Evolutionary conservation across 2,329 filamentous ascomycete genomes (phyloP).

Genomic region (Fusarium temperatum): DNA sequence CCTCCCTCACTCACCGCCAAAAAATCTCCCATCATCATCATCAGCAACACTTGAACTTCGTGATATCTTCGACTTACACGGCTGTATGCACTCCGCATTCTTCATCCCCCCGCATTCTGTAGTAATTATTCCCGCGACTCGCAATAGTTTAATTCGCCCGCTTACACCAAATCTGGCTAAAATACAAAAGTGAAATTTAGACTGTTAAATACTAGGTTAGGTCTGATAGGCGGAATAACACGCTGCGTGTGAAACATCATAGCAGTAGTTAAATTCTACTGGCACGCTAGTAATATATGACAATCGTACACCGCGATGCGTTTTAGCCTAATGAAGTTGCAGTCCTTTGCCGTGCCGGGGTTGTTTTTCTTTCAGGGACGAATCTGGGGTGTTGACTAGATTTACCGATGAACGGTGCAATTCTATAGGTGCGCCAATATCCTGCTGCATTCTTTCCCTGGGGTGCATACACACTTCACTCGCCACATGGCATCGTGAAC

Average conservation of each 20-base stretch:
- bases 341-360: conserved; percentile 3
- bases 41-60: background rate
- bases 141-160: conserved; percentile 8
- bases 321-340: conserved; percentile 9
- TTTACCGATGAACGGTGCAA: background rate
- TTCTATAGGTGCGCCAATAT: conserved; percentile 14
- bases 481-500: background rate
- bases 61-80: background rate
- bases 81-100: background rate
- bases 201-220: rapidly evolving
- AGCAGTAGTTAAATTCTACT: background rate
- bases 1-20: background rate
- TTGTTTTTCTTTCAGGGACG: background rate
- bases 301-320: background rate
- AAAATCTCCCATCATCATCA: too few relatives aligned
- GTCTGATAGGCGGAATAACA: conserved; percentile 12
- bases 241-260: background rate
- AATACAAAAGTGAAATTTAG: background rate
- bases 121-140: background rate
- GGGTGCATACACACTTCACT: background rate
- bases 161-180: conserved; percentile 16
- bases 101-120: background rate
- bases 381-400: conserved; percentile 9
- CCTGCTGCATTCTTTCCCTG: background rate
- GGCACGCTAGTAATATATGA: background rate